Evolutionary conservation across 306 rosid species (phyloP).

Genomic region (Macrotyloma uniflorum): DNA sequence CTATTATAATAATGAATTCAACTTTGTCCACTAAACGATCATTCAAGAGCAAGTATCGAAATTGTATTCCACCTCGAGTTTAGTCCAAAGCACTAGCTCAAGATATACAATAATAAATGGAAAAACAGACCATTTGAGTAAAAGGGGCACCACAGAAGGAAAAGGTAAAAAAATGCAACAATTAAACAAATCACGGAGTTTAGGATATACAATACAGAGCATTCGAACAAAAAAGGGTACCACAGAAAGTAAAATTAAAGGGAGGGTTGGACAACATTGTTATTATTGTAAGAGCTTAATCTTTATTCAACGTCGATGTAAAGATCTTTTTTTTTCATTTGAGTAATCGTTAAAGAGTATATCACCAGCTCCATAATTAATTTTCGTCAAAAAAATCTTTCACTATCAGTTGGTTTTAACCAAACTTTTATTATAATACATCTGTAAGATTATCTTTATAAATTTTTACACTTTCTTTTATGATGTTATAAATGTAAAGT

Average conservation of each 20-base stretch:
- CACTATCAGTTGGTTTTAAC: too few relatives aligned
- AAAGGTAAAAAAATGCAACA: background rate
- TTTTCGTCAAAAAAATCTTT: too few relatives aligned
- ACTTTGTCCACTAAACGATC: conserved; percentile 28
- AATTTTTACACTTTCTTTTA: too few relatives aligned
- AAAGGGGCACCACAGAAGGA: background rate
- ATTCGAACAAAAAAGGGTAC: background rate
- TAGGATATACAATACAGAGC: background rate
- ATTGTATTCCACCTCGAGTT: background rate
- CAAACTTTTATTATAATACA: too few relatives aligned
- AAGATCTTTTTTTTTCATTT: background rate
- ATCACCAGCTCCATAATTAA: too few relatives aligned
- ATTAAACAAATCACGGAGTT: background rate
- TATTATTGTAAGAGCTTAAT: background rate
- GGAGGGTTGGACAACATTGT: background rate
- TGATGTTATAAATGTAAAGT: too few relatives aligned
- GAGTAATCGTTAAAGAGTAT: too few relatives aligned
- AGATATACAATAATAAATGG: background rate
- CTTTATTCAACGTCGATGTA: background rate
- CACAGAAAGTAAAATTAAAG: background rate
- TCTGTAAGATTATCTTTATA: too few relatives aligned
- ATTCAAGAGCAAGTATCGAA: conserved; percentile 39
- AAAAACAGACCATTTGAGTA: background rate
- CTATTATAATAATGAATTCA: conserved; percentile 32
- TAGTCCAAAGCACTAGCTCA: conserved; percentile 34